Percentiles rank a stretch among this genome's conserved stretches.
These are phyloP conservation scores for Dimocarpus longan DNA, from an alignment of 345 rosid species.

Conservation along the genomic window DNA sequence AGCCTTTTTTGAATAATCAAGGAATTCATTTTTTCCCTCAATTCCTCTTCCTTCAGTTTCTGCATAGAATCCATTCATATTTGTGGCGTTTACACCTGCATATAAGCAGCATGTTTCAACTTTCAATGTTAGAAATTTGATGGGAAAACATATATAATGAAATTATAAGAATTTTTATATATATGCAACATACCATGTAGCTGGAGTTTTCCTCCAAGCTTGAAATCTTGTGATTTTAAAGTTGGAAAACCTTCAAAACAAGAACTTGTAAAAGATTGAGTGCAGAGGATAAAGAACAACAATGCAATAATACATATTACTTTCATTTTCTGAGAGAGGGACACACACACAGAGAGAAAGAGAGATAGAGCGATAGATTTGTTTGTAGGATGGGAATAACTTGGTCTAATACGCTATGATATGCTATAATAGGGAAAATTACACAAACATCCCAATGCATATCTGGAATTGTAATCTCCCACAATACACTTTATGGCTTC, in stretches of 20 bases:
- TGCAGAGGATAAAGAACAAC: constrained; percentile 25
- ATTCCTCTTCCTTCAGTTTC: neutral
- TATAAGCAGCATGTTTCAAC: neutral
- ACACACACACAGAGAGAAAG: neutral
- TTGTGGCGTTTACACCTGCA: constrained; percentile 21
- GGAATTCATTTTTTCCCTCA: neutral
- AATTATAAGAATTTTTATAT: too few relatives aligned
- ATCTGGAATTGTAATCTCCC: too few relatives aligned
- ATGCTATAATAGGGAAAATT: neutral
- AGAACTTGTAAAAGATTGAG: constrained; percentile 17
- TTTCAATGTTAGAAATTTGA: neutral
- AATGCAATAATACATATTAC: constrained; percentile 18
- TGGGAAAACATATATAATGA: neutral
- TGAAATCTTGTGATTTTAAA: constrained; percentile 14
- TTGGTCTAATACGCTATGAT: neutral
- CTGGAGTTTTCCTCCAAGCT: constrained; percentile 3
- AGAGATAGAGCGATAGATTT: neutral
- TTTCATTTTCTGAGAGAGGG: constrained; percentile 15
- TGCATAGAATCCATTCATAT: neutral
- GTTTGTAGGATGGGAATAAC: neutral
- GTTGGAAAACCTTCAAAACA: constrained; percentile 17
- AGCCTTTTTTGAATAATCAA: constrained; percentile 12
- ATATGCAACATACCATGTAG: constrained; percentile 25
- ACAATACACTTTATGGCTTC: too few relatives aligned
- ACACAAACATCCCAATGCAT: too few relatives aligned